A percentile compares a stretch with the other conserved stretches of the same genome.
Conservation (phyloP, 2,329 filamentous ascomycete species). For the Phyllachora maydis region DNA sequence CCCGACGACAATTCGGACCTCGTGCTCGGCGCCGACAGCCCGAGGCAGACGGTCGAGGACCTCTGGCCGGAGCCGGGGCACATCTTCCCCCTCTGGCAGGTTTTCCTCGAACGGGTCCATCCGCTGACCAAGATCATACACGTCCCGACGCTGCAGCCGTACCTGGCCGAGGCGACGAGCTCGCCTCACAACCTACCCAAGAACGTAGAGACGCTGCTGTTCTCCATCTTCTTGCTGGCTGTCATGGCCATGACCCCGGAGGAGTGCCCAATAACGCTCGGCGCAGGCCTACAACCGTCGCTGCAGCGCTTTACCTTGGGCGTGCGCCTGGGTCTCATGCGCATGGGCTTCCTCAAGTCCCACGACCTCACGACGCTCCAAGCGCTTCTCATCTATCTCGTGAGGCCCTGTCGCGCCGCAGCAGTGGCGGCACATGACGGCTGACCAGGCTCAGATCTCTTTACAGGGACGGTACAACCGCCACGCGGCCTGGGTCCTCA, state of each 20-base stretch:
- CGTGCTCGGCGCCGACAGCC: conserved; percentile 20
- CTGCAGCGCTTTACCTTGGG: conserved; percentile 29
- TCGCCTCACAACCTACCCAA: conserved; percentile 32
- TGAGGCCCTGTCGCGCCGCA: conserved; percentile 9
- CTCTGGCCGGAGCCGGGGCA: conserved; percentile 45
- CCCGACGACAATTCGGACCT: conserved; percentile 32
- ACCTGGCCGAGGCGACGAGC: conserved; percentile 39
- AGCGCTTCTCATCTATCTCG: conserved; percentile 35
- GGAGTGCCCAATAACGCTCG: conserved; percentile 32
- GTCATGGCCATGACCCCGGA: conserved; percentile 29
- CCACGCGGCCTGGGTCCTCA: conserved; percentile 38
- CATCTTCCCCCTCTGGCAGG: conserved; percentile 53
- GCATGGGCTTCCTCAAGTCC: conserved; percentile 34
- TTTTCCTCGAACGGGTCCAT: conserved; percentile 55
- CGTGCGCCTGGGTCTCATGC: conserved; percentile 25
- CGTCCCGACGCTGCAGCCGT: conserved; percentile 44
- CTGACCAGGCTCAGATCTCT: conserved; percentile 20
- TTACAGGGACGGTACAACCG: conserved; percentile 36
- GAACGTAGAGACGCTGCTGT: conserved; percentile 39
- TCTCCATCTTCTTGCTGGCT: conserved; percentile 44
- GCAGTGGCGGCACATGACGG: neutral
- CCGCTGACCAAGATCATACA: conserved; percentile 55
- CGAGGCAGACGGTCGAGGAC: conserved; percentile 17
- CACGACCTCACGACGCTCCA: conserved; percentile 38
- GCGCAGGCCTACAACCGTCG: conserved; percentile 25